Evolutionary conservation across 352 stramenopile species (phyloP).

Genomic region (Peronospora destructor): DNA sequence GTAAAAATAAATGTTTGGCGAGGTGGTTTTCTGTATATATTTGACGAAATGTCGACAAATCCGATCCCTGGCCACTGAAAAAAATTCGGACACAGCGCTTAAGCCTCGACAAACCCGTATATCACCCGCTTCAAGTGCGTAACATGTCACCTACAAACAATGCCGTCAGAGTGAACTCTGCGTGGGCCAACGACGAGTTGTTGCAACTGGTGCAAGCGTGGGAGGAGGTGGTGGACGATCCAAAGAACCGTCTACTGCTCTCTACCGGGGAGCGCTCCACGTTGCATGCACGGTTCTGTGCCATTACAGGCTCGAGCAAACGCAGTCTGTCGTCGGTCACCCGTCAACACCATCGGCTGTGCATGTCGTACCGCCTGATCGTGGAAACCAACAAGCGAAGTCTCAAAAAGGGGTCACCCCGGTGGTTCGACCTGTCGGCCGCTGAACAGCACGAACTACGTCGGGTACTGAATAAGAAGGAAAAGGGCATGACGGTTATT

Average conservation of each 20-base stretch:
- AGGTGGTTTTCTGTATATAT: constrained; percentile 17
- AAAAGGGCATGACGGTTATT: constrained; percentile 27
- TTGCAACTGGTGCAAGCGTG: constrained; percentile 28
- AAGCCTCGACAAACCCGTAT: not conserved
- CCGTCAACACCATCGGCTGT: constrained; percentile 27
- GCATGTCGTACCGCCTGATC: constrained; percentile 31
- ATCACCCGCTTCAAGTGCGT: not conserved
- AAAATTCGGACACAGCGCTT: constrained; percentile 7
- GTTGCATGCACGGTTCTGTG: constrained; percentile 29
- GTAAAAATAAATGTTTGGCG: not conserved
- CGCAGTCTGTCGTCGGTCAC: constrained; percentile 25
- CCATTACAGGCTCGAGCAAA: constrained; percentile 5
- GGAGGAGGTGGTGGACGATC: constrained; percentile 28
- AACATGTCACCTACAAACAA: constrained; percentile 11
- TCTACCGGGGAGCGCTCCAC: constrained; percentile 15
- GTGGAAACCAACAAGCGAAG: constrained; percentile 24
- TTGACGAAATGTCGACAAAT: constrained; percentile 28
- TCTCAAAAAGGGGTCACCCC: constrained; percentile 5
- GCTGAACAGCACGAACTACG: constrained; percentile 28
- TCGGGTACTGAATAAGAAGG: constrained; percentile 19
- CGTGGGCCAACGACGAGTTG: constrained; percentile 25
- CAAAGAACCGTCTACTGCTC: constrained; percentile 22
- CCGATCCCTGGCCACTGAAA: constrained; percentile 21
- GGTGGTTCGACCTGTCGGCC: constrained; percentile 30
- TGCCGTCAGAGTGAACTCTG: constrained; percentile 13